Evolutionary conservation across 179 eudicot species (phyloP).

Genomic region (Actinidia arguta): DNA sequence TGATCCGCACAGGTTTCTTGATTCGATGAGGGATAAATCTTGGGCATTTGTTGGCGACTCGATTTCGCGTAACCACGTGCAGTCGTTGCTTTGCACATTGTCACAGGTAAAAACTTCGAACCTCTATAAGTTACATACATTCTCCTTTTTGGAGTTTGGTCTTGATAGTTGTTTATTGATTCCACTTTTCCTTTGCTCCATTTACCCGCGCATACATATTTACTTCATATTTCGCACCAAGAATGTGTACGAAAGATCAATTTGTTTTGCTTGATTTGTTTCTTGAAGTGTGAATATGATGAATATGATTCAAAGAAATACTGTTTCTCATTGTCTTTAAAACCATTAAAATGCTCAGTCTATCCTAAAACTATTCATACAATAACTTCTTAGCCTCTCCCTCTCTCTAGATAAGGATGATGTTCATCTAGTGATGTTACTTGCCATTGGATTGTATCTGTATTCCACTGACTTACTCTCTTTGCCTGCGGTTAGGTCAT

Average conservation of each 20-base stretch:
- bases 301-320: too few relatives aligned
- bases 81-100: constrained; percentile 82
- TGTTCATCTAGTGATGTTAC: not conserved
- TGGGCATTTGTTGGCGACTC: constrained; percentile 96
- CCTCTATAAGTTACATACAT: not conserved
- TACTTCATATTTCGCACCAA: not conserved
- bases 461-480: not conserved
- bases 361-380: not conserved
- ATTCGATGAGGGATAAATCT: constrained; percentile 70
- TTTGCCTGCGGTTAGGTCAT: not conserved
- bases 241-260: not conserved
- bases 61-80: constrained; percentile 87
- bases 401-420: not conserved
- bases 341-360: not conserved
- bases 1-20: constrained; percentile 62
- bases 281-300: not conserved
- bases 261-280: not conserved
- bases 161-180: not conserved
- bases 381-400: not conserved
- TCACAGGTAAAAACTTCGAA: constrained; percentile 61
- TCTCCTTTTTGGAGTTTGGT: not conserved
- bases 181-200: not conserved
- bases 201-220: not conserved
- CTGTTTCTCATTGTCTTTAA: not conserved
- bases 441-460: not conserved